Evolutionary conservation across 2,329 filamentous ascomycete genomes (phyloP).

Genomic region (Xylariaceae sp.): DNA sequence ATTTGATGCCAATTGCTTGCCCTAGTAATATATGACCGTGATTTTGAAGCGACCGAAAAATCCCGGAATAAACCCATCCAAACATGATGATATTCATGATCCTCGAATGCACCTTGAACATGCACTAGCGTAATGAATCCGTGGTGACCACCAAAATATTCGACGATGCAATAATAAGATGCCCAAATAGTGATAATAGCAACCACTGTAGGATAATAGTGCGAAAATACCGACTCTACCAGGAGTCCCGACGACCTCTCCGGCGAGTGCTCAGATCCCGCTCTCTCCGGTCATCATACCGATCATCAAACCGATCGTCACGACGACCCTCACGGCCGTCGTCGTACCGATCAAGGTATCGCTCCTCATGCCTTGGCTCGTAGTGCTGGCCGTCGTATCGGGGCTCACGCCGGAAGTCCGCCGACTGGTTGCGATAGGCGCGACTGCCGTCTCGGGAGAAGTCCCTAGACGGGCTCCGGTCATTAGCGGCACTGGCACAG

Average conservation of each 20-base stretch:
- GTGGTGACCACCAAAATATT: background rate
- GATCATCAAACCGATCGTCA: slow-evolving; percentile 17
- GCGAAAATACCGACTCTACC: slow-evolving; percentile 3
- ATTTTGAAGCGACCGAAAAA: background rate
- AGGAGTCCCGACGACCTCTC: slow-evolving; percentile 33
- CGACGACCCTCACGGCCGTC: slow-evolving; percentile 11
- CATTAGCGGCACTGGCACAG: too few species aligned
- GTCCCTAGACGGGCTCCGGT: slow-evolving; percentile 12
- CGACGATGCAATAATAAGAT: background rate
- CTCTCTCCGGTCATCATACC: slow-evolving; percentile 17
- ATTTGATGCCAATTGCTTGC: background rate
- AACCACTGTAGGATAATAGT: background rate
- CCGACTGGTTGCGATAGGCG: slow-evolving; percentile 21
- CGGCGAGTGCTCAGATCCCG: slow-evolving; percentile 13
- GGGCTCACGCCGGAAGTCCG: slow-evolving; percentile 9
- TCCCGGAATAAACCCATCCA: background rate
- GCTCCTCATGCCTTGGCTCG: slow-evolving; percentile 1
- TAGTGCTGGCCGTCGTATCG: slow-evolving; percentile 23
- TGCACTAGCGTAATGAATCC: too few species aligned
- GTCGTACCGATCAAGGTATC: slow-evolving; percentile 14
- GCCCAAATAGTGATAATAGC: background rate
- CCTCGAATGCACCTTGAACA: too few species aligned
- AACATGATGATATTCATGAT: too few species aligned
- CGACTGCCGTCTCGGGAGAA: slow-evolving; percentile 5
- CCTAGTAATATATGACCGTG: background rate